Evolutionary conservation across 2,329 filamentous ascomycete genomes (phyloP).

Genomic region (Aureobasidium sp.): DNA sequence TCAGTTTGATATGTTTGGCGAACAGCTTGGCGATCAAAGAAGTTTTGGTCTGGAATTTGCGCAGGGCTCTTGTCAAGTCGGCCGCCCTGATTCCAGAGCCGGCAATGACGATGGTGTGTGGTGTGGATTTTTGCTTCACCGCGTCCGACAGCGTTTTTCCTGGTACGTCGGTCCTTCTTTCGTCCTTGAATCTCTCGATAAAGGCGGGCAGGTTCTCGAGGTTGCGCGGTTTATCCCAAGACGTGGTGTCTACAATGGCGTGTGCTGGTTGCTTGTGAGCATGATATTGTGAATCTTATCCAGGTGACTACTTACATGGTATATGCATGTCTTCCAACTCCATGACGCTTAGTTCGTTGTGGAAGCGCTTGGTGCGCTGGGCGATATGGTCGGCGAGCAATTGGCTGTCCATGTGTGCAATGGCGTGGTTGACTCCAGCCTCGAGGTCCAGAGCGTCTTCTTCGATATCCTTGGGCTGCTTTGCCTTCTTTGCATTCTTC

Average conservation of each 20-base stretch:
- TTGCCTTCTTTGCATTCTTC: constrained; percentile 53
- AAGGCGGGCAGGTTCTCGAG: constrained; percentile 72
- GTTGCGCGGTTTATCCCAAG: constrained; percentile 59
- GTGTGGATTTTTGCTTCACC: constrained; percentile 54
- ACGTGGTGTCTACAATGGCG: constrained; percentile 68
- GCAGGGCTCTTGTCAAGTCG: constrained; percentile 68
- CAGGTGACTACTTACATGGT: constrained; percentile 51
- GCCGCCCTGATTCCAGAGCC: constrained; percentile 79
- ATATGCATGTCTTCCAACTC: constrained; percentile 79
- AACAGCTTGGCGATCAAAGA: constrained; percentile 83
- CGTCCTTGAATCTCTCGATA: constrained; percentile 48
- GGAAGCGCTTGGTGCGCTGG: constrained; percentile 69
- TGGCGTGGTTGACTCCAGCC: constrained; percentile 64
- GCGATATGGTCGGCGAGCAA: constrained; percentile 81
- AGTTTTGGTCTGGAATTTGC: constrained; percentile 73
- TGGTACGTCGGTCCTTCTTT: constrained; percentile 5
- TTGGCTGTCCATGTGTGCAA: constrained; percentile 74
- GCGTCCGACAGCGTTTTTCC: constrained; percentile 52
- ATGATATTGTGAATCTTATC: background rate
- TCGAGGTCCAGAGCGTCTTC: constrained; percentile 47
- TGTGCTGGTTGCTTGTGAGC: background rate
- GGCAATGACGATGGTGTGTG: constrained; percentile 82
- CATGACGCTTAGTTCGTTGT: constrained; percentile 70
- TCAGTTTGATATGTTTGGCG: constrained; percentile 94
- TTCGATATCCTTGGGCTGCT: constrained; percentile 56